phyloP scores from a whole-genome alignment of 1,284 basidiomycete genomes.

The Cutaneotrichosporon sp. region DNA sequence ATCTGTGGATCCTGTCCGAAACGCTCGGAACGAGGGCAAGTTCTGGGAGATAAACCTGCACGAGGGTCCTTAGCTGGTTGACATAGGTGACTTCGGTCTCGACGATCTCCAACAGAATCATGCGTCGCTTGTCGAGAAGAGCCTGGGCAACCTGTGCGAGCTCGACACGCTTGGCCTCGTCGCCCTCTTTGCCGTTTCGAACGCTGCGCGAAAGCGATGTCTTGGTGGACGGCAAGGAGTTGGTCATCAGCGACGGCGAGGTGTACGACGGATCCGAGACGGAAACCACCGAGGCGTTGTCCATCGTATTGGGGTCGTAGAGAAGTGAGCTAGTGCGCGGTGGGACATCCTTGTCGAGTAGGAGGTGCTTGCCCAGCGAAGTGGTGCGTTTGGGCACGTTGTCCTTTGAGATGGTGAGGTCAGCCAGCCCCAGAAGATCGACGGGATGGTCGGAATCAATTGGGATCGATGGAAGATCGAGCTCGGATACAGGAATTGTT shows the following conservation, averaged over 20 bases:
- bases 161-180: conserved; percentile 1
- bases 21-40: conserved; percentile 48
- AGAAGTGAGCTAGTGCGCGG: conserved; percentile 3
- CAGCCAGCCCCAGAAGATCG: not conserved
- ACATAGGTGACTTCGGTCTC: conserved; percentile 78
- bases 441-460: not conserved
- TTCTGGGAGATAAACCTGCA: conserved; percentile 54
- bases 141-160: conserved; percentile 22
- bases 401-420: conserved; percentile 1
- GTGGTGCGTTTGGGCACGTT: not conserved
- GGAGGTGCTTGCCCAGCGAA: conserved; percentile 2
- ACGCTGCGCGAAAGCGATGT: conserved; percentile 46
- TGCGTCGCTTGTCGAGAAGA: conserved; percentile 33
- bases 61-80: conserved; percentile 66
- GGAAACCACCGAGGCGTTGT: conserved; percentile 20
- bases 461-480: conserved; percentile 3
- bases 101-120: conserved; percentile 61
- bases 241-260: conserved; percentile 36
- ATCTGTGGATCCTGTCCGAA: conserved; percentile 36
- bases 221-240: conserved; percentile 44
- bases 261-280: conserved; percentile 21
- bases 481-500: not conserved
- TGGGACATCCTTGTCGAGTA: conserved; percentile 2
- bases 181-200: conserved; percentile 41
- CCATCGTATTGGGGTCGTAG: conserved; percentile 15